Base-by-base conservation (phyloP, 2,329 filamentous ascomycete species). In the Davidsoniella virescens region DNA sequence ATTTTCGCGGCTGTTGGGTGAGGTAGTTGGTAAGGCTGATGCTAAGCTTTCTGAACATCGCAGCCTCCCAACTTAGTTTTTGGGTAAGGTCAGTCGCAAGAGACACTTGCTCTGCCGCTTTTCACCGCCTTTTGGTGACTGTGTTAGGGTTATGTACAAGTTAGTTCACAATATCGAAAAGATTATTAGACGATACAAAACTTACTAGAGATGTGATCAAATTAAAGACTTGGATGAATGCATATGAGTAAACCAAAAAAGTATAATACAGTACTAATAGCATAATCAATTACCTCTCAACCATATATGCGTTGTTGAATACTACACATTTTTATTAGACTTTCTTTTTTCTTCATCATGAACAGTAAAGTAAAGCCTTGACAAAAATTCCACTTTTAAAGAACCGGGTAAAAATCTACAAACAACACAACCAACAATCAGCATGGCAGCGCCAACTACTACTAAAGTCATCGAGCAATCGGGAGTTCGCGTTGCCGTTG, bases 401-500 rank as follows among this genome's bases (percentile, higher is more conserved):
- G 8, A 17, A 9, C 5, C 37, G 10, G 29, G 10, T 40, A 3
- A 20, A 9, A 39, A 10, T 40, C 7, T 14, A 17, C 8, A 25
- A n/a, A 12, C 29, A 26, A 12, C 33, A 49, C 26, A 16, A 37
- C 17, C 9, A 26, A 43, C 39, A 42, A 25, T 7, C 44, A 44
- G 18, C 18, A 52, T 52, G 50, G 20, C 29, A 29, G 45, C 37
- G 12, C 8, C 29, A 16, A 36, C 20, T 14, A 20, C 9, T 8
- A 33, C 29, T 20, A 23, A 49, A 37, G 18, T 49, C 3, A 9
- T 46, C 12, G 29, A 40, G 6, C 20, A 40, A 52, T 41, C 38
- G 9, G 52, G 52, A 10, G 52, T 54, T 8, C 25, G 52, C 20
- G 29, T 54, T 36, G 52, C 48, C 17, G 17, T 54, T 39, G 49